Conservation (phyloP, 306 rosid genomes). For the Hippophae gyantsensis region DNA sequence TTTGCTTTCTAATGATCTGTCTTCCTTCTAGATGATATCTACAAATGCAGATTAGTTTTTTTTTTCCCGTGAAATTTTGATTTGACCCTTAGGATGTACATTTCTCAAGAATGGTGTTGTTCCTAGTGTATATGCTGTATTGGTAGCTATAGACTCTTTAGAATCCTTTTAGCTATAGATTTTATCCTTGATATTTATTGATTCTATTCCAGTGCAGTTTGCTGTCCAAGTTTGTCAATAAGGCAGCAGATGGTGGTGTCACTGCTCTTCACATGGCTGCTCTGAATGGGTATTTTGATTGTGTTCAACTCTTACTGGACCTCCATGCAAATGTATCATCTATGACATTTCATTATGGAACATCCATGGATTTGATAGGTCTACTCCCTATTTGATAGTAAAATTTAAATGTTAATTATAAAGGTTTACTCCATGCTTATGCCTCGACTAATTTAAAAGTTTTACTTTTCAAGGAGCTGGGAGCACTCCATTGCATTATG, state of each 20-base stretch:
- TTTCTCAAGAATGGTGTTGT: neutral
- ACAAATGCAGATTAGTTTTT: too few relatives aligned
- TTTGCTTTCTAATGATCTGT: too few relatives aligned
- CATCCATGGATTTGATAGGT: slow-evolving; percentile 96
- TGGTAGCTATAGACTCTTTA: slow-evolving; percentile 1
- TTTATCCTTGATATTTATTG: slow-evolving; percentile 51
- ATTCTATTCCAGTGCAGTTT: slow-evolving; percentile 77
- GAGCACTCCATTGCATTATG: slow-evolving; percentile 94
- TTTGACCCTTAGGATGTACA: too few relatives aligned
- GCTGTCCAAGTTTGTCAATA: slow-evolving; percentile 78
- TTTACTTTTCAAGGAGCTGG: slow-evolving; percentile 62
- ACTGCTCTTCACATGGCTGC: slow-evolving; percentile 97
- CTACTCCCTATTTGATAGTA: neutral
- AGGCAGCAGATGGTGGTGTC: slow-evolving; percentile 90
- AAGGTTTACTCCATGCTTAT: slow-evolving; percentile 16
- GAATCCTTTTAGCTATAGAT: slow-evolving; percentile 15
- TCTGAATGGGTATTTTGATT: slow-evolving; percentile 78
- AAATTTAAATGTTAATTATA: slow-evolving; percentile 1
- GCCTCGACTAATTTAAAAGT: slow-evolving; percentile 4
- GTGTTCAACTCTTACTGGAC: slow-evolving; percentile 82
- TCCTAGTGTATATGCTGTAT: neutral
- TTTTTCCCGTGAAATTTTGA: too few relatives aligned
- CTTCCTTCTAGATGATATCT: too few relatives aligned
- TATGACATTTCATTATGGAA: slow-evolving; percentile 75
- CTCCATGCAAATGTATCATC: slow-evolving; percentile 64